phyloP scores from a whole-genome alignment of 192 early-diverging fungal genomes.

The Gaertneriomyces semiglobifer region DNA sequence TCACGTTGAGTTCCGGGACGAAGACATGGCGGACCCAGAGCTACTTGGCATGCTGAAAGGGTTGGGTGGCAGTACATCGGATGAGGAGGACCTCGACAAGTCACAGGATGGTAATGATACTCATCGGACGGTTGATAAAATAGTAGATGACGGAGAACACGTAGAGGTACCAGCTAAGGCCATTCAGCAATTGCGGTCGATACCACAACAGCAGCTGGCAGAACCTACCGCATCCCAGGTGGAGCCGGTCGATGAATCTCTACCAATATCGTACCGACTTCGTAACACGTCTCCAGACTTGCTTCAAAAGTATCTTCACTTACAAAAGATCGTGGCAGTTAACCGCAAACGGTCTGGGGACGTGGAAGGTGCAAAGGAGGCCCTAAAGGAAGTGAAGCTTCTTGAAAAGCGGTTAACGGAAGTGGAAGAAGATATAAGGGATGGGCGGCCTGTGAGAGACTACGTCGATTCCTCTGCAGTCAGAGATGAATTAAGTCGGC shows the following conservation, averaged over 20 bases:
- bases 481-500: constrained; percentile 8
- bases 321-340: constrained; percentile 52
- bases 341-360: constrained; percentile 48
- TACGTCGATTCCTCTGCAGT: not conserved
- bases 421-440: constrained; percentile 5
- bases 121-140: no score
- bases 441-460: not conserved
- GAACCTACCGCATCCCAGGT: not conserved
- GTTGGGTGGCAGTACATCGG: not conserved
- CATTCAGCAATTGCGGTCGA: not conserved
- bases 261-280: constrained; percentile 31
- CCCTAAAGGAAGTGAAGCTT: constrained; percentile 38
- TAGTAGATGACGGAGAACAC: no score
- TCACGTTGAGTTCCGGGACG: not conserved
- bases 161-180: no score
- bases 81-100: not conserved
- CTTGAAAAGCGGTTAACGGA: constrained; percentile 33
- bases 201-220: not conserved
- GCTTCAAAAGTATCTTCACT: constrained; percentile 38
- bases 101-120: no score
- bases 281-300: constrained; percentile 30
- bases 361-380: constrained; percentile 40
- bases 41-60: not conserved
- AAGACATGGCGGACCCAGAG: constrained; percentile 17
- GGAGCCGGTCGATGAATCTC: constrained; percentile 1